Percentiles rank a stretch among this genome's conserved stretches.
phyloP scores from a whole-genome alignment of 345 rosid genomes.

The Fremontodendron californicum region DNA sequence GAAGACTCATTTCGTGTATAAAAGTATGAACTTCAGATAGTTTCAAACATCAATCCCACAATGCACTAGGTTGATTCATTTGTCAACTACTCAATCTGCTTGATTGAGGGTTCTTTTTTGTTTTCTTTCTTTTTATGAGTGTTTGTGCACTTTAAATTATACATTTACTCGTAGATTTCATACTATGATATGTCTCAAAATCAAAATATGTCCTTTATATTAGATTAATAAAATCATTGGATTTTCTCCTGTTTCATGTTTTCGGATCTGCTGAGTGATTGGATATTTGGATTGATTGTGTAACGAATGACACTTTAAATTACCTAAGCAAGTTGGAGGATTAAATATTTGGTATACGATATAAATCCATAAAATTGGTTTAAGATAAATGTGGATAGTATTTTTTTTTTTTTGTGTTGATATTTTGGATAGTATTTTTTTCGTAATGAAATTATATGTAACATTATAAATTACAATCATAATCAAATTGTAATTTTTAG shows the following conservation, averaged over 20 bases:
- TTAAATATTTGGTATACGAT: too few species aligned
- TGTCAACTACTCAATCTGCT: not conserved
- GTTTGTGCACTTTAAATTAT: not conserved
- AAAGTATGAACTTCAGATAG: constrained; percentile 27
- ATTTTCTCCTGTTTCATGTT: not conserved
- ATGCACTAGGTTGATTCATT: not conserved
- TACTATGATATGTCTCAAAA: not conserved
- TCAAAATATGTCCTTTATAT: not conserved
- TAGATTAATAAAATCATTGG: not conserved
- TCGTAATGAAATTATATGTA: too few species aligned
- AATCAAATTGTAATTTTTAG: too few species aligned
- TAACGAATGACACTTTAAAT: too few species aligned
- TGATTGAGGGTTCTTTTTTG: not conserved
- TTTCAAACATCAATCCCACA: not conserved
- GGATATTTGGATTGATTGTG: not conserved
- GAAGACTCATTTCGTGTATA: constrained; percentile 16
- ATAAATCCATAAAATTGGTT: too few species aligned
- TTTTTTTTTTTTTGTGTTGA: too few species aligned
- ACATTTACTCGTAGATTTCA: not conserved
- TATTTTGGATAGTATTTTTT: too few species aligned
- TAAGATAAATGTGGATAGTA: too few species aligned
- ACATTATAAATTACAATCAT: too few species aligned
- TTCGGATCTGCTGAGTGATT: not conserved
- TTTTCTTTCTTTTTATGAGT: not conserved
- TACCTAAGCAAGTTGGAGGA: too few species aligned